These are phyloP conservation scores for Cryptococcus neoformans DNA, from an alignment of 1,284 basidiomycete species.

Conservation along the genomic window DNA sequence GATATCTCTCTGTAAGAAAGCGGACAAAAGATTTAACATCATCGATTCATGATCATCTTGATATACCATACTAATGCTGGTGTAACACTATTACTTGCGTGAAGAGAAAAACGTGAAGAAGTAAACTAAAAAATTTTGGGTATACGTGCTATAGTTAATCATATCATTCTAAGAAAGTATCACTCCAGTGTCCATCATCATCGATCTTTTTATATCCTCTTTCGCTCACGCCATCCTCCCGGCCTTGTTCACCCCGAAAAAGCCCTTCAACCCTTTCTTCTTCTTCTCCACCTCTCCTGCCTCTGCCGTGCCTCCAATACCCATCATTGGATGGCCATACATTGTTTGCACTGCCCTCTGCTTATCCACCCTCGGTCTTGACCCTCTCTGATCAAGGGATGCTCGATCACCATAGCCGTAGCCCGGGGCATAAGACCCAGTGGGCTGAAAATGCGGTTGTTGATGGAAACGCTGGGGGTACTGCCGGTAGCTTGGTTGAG, in stretches of 20 bases:
- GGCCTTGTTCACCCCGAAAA: conserved; percentile 26
- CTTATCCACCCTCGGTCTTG: background rate
- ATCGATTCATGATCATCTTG: too few species aligned
- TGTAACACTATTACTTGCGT: too few species aligned
- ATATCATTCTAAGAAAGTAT: too few species aligned
- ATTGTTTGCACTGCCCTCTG: conserved; percentile 13
- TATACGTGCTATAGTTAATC: too few species aligned
- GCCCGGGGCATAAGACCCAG: conserved; percentile 1
- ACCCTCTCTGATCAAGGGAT: conserved; percentile 9
- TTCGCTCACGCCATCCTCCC: conserved; percentile 14
- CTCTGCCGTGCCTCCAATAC: background rate
- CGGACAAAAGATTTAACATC: too few species aligned
- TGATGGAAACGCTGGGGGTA: background rate
- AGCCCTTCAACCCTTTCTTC: conserved; percentile 28
- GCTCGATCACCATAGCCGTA: conserved; percentile 6
- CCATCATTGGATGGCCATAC: conserved; percentile 4
- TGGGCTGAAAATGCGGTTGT: conserved; percentile 3
- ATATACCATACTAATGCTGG: too few species aligned
- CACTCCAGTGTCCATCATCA: too few species aligned
- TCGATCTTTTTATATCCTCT: too few species aligned
- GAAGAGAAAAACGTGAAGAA: too few species aligned
- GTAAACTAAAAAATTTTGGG: too few species aligned
- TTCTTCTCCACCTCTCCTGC: conserved; percentile 12
- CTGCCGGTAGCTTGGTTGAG: background rate
- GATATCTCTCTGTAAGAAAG: too few species aligned